A percentile compares a stretch with the other conserved stretches of the same genome.
phyloP scores from a whole-genome alignment of 1,139 yeast species.

The Kodamaea arcana region DNA sequence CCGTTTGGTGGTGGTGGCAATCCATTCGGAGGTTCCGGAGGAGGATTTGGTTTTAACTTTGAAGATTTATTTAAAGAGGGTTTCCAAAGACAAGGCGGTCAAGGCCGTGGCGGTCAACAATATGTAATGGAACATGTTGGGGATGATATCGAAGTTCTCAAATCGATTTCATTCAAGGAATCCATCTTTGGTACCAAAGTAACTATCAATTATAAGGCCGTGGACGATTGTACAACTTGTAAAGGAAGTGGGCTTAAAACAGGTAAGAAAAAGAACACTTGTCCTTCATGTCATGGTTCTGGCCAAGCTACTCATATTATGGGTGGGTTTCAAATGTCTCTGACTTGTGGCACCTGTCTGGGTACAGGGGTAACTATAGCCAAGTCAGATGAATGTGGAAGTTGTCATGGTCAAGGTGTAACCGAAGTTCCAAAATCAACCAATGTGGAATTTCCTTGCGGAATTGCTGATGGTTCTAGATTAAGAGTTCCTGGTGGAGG shows the following conservation, averaged over 20 bases:
- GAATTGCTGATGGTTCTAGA: constrained; percentile 82
- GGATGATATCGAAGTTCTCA: constrained; percentile 79
- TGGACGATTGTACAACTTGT: constrained; percentile 77
- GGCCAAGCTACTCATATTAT: constrained; percentile 84
- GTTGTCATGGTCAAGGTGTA: constrained; percentile 91
- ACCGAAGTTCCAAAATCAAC: constrained; percentile 63
- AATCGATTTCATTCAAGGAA: constrained; percentile 75
- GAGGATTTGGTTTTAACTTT: constrained; percentile 59
- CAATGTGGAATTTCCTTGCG: constrained; percentile 81
- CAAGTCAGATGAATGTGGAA: constrained; percentile 62
- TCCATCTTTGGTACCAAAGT: constrained; percentile 78
- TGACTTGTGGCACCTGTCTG: constrained; percentile 82
- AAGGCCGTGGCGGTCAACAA: constrained; percentile 23
- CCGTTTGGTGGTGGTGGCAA: constrained; percentile 39
- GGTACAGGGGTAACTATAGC: constrained; percentile 84
- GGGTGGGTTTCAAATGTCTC: constrained; percentile 97
- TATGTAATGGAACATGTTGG: constrained; percentile 80
- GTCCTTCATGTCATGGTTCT: constrained; percentile 87
- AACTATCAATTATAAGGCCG: constrained; percentile 65
- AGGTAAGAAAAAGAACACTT: constrained; percentile 73
- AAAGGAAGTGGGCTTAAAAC: constrained; percentile 78
- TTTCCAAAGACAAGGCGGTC: constrained; percentile 48
- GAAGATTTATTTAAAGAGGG: constrained; percentile 87
- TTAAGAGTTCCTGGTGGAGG: constrained; percentile 86
- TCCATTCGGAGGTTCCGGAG: constrained; percentile 9